Conservation (phyloP, 2,329 filamentous ascomycete species). For the Phaeophleospora eucalypticola region DNA sequence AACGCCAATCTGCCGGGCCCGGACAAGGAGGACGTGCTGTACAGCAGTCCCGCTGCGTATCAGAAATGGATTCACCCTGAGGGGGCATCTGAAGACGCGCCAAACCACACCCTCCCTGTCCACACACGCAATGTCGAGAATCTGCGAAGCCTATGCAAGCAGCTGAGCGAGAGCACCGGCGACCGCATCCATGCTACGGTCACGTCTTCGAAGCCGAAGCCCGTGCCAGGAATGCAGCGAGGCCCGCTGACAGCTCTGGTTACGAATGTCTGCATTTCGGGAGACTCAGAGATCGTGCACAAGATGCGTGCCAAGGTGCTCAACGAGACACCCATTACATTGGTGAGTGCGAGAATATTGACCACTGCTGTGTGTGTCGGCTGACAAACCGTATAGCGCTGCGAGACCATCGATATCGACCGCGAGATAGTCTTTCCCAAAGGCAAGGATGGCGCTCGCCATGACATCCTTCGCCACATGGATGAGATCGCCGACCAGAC, state of each 20-base stretch:
- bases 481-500: conserved; percentile 84
- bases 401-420: conserved; percentile 89
- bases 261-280: conserved; percentile 87
- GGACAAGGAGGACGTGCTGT: conserved; percentile 89
- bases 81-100: conserved; percentile 76
- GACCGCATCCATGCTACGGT: conserved; percentile 76
- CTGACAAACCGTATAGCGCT: conserved; percentile 60
- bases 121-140: conserved; percentile 82
- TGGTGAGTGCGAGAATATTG: conserved; percentile 60
- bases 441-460: conserved; percentile 54
- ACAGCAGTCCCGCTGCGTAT: conserved; percentile 82
- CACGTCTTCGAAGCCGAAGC: conserved; percentile 72
- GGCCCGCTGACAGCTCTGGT: conserved; percentile 49
- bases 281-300: conserved; percentile 79
- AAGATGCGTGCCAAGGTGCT: conserved; percentile 85
- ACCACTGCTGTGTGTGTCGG: not conserved
- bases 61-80: conserved; percentile 91
- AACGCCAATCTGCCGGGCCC: conserved; percentile 87
- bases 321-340: conserved; percentile 84
- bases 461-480: conserved; percentile 75
- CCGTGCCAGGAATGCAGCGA: conserved; percentile 49
- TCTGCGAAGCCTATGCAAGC: conserved; percentile 73
- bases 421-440: conserved; percentile 78
- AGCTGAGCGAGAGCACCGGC: conserved; percentile 64
- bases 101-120: conserved; percentile 85